phyloP scores from a whole-genome alignment of 2,329 filamentous ascomycete species.

The Bipolaris zeicola region DNA sequence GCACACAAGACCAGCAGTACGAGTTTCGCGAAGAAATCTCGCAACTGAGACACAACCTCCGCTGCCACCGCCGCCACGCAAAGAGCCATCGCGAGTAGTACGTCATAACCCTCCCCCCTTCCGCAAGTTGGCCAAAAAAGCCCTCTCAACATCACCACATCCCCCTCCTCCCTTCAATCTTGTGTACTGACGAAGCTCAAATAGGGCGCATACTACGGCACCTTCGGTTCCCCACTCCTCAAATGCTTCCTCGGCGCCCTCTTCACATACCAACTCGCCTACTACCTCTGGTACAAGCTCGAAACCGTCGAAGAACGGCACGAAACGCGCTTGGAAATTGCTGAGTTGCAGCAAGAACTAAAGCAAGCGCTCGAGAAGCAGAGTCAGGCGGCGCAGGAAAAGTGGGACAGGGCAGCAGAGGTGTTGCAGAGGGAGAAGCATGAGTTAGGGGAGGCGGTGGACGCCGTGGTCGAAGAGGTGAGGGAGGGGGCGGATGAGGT shows the following conservation, averaged over 20 bases:
- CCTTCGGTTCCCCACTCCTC: constrained; percentile 72
- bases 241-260: constrained; percentile 77
- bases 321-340: constrained; percentile 50
- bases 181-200: neutral
- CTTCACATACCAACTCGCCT: constrained; percentile 77
- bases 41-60: constrained; percentile 22
- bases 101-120: constrained; percentile 7
- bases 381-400: constrained; percentile 15
- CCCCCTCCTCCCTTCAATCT: neutral
- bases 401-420: constrained; percentile 13
- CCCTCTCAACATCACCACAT: neutral
- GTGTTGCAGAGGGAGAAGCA: constrained; percentile 18
- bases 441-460: constrained; percentile 13
- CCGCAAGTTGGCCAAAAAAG: no score
- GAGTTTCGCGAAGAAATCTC: constrained; percentile 20
- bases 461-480: constrained; percentile 20
- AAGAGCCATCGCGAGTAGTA: constrained; percentile 31
- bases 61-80: constrained; percentile 18
- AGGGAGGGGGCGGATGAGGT: constrained; percentile 23
- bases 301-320: constrained; percentile 72
- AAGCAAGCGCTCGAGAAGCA: constrained; percentile 26
- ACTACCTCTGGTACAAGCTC: constrained; percentile 75
- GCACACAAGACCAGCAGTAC: constrained; percentile 6
- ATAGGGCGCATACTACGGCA: constrained; percentile 71
- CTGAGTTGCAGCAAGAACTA: constrained; percentile 30